A percentile compares a stretch with the other conserved stretches of the same genome.
phyloP scores from a whole-genome alignment of 176 grass and related monocot genomes.

The Oryza punctata region DNA sequence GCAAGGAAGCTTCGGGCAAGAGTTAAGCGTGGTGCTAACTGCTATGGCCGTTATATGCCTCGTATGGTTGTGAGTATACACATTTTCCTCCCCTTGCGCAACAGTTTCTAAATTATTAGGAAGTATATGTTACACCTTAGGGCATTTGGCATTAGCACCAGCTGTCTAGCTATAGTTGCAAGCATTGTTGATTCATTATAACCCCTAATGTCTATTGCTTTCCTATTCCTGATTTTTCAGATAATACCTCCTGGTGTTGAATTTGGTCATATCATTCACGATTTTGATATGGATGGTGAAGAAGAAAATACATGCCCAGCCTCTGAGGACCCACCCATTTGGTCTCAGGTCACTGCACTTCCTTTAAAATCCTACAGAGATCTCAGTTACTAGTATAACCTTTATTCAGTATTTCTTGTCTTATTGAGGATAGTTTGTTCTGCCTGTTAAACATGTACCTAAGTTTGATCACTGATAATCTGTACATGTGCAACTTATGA shows the following conservation, averaged over 20 bases:
- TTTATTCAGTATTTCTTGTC: not conserved
- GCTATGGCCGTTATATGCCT: conserved; percentile 79
- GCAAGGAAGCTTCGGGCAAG: conserved; percentile 69
- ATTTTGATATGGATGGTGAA: conserved; percentile 75
- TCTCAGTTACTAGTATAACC: conserved; percentile 8
- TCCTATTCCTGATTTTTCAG: conserved; percentile 38
- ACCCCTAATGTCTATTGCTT: conserved; percentile 12
- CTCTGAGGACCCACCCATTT: conserved; percentile 69
- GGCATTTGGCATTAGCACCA: not conserved
- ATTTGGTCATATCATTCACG: conserved; percentile 67
- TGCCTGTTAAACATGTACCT: conserved; percentile 3
- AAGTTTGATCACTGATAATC: conserved; percentile 31
- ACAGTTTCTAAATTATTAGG: conserved; percentile 4
- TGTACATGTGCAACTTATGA: conserved; percentile 29
- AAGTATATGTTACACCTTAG: conserved; percentile 13
- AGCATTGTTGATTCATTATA: not conserved
- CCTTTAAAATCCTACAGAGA: not conserved
- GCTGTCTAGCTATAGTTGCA: conserved; percentile 2
- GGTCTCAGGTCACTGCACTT: conserved; percentile 64
- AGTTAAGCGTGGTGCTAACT: conserved; percentile 69
- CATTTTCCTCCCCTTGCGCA: not conserved
- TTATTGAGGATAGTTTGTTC: not conserved
- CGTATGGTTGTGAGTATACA: conserved; percentile 81
- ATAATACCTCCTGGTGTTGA: conserved; percentile 80
- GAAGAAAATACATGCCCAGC: conserved; percentile 57